These are phyloP conservation scores for Cicer yamashitae DNA, from an alignment of 306 rosid genomes.

Conservation along the genomic window DNA sequence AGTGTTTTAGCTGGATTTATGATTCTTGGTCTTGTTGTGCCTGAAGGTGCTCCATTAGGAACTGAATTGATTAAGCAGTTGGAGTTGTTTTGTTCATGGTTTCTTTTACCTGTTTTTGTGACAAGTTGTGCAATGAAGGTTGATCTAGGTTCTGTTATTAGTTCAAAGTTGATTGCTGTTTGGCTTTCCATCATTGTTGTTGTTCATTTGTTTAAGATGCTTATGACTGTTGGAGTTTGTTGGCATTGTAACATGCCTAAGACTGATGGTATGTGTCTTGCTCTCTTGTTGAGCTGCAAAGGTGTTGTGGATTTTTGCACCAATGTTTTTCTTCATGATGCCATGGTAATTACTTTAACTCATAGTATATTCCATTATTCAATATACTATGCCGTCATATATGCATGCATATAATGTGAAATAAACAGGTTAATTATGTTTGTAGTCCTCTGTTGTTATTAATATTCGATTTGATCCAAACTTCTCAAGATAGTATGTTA, in stretches of 20 bases:
- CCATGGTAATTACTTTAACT: conserved; percentile 28
- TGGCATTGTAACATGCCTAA: conserved; percentile 44
- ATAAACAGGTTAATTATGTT: too few species aligned
- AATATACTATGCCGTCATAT: neutral
- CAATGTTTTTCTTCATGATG: conserved; percentile 15
- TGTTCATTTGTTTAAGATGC: conserved; percentile 35
- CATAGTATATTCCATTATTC: neutral
- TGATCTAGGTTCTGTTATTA: neutral
- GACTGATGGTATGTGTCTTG: conserved; percentile 48
- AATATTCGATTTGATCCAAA: too few species aligned
- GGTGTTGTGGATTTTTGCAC: conserved; percentile 54
- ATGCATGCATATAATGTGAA: neutral
- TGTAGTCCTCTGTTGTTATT: too few species aligned
- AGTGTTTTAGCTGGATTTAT: conserved; percentile 46
- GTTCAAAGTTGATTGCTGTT: fast-evolving
- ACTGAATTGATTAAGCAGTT: conserved; percentile 55
- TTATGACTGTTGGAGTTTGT: conserved; percentile 30
- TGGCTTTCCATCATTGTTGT: neutral
- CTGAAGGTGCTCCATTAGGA: conserved; percentile 69
- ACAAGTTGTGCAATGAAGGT: conserved; percentile 50
- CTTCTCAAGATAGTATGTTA: too few species aligned
- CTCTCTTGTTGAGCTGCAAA: conserved; percentile 61
- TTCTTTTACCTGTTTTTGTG: conserved; percentile 57
- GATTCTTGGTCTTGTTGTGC: conserved; percentile 58
- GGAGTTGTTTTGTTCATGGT: conserved; percentile 43